Percentiles rank a stretch among this genome's conserved stretches.
Conservation (phyloP, 2,329 filamentous ascomycete genomes). For the Ophiostoma quercus region DNA sequence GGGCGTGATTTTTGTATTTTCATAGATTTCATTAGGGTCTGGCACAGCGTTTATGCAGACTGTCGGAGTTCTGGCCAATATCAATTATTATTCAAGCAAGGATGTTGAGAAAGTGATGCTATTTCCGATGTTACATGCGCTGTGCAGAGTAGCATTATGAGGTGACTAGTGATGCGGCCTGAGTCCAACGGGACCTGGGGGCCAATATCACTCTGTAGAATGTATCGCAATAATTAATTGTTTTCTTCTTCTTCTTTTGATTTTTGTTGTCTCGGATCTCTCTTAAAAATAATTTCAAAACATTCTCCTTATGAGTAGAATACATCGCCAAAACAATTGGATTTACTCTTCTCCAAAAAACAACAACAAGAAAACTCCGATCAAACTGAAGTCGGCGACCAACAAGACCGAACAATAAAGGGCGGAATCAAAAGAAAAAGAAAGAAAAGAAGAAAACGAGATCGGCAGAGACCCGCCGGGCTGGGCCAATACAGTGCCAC, state of each 20-base stretch:
- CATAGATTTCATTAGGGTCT: constrained; percentile 32
- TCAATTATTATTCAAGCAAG: background rate
- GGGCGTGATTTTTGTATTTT: constrained; percentile 81
- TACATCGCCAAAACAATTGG: too few relatives aligned
- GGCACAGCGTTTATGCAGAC: background rate
- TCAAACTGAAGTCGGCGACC: too few relatives aligned
- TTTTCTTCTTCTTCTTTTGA: too few relatives aligned
- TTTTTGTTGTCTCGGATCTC: too few relatives aligned
- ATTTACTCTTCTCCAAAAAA: too few relatives aligned
- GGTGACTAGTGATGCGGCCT: constrained; percentile 3
- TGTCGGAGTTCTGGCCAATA: background rate
- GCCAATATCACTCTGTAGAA: background rate
- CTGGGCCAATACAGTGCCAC: background rate
- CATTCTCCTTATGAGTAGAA: too few relatives aligned
- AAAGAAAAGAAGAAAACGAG: background rate
- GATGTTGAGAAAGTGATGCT: background rate
- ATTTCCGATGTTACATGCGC: background rate
- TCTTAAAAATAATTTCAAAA: too few relatives aligned
- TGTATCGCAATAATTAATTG: background rate
- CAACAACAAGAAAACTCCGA: background rate
- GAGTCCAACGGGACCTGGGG: background rate
- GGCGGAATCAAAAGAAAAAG: background rate
- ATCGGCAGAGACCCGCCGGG: background rate
- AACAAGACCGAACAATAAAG: background rate
- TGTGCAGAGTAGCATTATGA: background rate